Evolutionary conservation across 2,329 filamentous ascomycete species (phyloP).

Genomic region (Pseudopithomyces maydicus): DNA sequence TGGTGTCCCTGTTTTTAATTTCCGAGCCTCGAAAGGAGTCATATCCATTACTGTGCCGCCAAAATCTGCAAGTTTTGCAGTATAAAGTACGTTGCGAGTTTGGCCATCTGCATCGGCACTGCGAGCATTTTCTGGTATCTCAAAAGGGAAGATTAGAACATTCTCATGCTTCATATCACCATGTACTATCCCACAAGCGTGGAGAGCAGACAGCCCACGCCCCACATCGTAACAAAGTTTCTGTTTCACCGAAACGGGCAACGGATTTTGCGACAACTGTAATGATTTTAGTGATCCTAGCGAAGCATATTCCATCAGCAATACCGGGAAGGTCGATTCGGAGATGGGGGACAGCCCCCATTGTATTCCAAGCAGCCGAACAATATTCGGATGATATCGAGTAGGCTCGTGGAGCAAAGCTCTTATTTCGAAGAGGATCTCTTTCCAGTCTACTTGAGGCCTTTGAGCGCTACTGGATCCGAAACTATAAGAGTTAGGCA

Average conservation of each 20-base stretch:
- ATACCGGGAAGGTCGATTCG: conserved; percentile 10
- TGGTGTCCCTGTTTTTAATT: conserved; percentile 8
- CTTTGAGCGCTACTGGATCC: not conserved
- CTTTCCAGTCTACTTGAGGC: conserved; percentile 11
- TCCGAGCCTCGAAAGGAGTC: not conserved
- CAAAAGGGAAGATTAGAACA: conserved; percentile 12
- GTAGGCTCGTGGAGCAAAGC: conserved; percentile 11
- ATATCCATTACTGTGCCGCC: conserved; percentile 17
- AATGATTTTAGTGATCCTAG: conserved; percentile 12
- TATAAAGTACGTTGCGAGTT: not conserved
- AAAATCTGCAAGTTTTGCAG: conserved; percentile 16
- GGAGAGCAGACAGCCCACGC: conserved; percentile 9
- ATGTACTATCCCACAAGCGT: conserved; percentile 15
- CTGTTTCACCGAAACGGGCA: conserved; percentile 10
- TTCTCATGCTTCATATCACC: conserved; percentile 20
- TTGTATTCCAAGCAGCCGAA: conserved; percentile 13
- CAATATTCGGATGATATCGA: conserved; percentile 15
- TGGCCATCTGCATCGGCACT: not conserved
- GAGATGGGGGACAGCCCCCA: conserved; percentile 13
- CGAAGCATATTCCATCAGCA: conserved; percentile 15
- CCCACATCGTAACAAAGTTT: conserved; percentile 18
- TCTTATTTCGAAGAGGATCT: conserved; percentile 13
- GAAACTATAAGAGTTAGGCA: not conserved
- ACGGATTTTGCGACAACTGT: conserved; percentile 4
- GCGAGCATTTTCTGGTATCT: not conserved